Percentiles rank a stretch among this genome's conserved stretches.
Evolutionary conservation across 1,284 basidiomycete species (phyloP).

Genomic region (Austroboletus rostrupii): DNA sequence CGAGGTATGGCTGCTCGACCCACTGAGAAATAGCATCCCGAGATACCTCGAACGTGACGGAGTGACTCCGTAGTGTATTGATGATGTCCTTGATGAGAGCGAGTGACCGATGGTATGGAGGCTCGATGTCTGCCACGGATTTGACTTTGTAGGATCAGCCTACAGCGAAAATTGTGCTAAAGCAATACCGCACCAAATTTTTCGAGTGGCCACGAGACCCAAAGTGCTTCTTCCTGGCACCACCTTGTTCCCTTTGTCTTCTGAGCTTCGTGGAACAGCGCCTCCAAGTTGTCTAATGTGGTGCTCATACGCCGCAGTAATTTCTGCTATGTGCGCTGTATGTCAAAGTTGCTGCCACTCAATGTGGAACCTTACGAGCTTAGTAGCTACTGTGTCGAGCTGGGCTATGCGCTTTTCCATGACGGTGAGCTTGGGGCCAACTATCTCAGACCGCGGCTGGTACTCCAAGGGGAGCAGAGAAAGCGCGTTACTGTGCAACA

Average conservation of each 20-base stretch:
- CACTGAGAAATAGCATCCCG: conserved; percentile 57
- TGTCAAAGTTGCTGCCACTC: not conserved
- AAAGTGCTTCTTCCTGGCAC: conserved; percentile 64
- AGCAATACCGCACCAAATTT: conserved; percentile 54
- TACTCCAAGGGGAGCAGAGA: conserved; percentile 45
- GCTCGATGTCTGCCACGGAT: conserved; percentile 51
- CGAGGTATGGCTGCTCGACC: conserved; percentile 61
- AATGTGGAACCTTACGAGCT: conserved; percentile 49
- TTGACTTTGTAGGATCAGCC: conserved; percentile 42
- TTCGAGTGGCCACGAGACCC: conserved; percentile 77
- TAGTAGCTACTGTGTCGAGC: conserved; percentile 54
- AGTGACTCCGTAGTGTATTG: conserved; percentile 57
- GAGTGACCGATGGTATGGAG: conserved; percentile 67
- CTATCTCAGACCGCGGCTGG: conserved; percentile 53
- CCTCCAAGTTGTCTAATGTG: conserved; percentile 60
- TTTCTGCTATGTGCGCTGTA: conserved; percentile 47
- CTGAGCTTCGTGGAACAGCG: conserved; percentile 60
- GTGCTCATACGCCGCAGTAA: conserved; percentile 61
- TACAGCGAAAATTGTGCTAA: not conserved
- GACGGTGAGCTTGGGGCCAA: conserved; percentile 56
- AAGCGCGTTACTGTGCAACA: conserved; percentile 54
- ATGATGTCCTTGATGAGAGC: conserved; percentile 53
- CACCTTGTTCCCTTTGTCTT: conserved; percentile 66
- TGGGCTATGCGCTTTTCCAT: conserved; percentile 64
- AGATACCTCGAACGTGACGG: conserved; percentile 63